Evolutionary conservation across 768 basidiomycete genomes (phyloP), one percentile per base, ranked within the genome.

Genomic region (Pulveroboletus sp.): DNA sequence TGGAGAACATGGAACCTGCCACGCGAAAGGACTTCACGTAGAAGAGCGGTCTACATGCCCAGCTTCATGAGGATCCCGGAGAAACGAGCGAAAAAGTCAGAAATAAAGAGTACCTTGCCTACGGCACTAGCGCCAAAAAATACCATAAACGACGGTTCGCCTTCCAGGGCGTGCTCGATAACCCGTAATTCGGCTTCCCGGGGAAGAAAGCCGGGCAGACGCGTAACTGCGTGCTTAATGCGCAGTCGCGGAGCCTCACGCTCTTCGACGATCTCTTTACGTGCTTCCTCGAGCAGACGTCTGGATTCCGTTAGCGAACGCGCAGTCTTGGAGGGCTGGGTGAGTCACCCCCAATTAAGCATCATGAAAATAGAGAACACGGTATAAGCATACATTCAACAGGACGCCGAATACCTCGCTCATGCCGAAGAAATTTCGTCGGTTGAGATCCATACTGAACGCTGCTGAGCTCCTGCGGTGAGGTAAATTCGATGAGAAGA

Each of bases 61-160:
- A 15, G 17, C 8, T 13, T 5, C 1, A 31, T 44, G 45, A 57
- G 49, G 44, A 37, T 47, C 30, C 17, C 26, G 10, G 35, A 40
- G 17, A n/a, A 50, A 11, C 3, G 35, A 46, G 47, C 15, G 30
- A 28, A 28, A 43, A 44, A 13, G 26, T 10, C 11, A 7, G 17
- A 28, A 5, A 21, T 21, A 17, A n/a, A 18, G 27, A 46, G 9
- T 49, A 81, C 87, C 81, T 92, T 92, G 52, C 90, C 89, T 2
- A 85, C 86, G 8, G 84, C 83, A 53, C 85, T 86, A 28, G 87
- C 86, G 4, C 89, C 89, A 50, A 88, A 89, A 8, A 91, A 70
- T 8, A 91, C 75, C 0, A 86, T 90, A 60, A 91, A 91, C 1
- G 86, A 80, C 5, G 89, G 87, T 31, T 89, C 84, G 8, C 75